phyloP scores from a whole-genome alignment of 192 early-diverging fungal genomes.

The Coemansia sp. region DNA sequence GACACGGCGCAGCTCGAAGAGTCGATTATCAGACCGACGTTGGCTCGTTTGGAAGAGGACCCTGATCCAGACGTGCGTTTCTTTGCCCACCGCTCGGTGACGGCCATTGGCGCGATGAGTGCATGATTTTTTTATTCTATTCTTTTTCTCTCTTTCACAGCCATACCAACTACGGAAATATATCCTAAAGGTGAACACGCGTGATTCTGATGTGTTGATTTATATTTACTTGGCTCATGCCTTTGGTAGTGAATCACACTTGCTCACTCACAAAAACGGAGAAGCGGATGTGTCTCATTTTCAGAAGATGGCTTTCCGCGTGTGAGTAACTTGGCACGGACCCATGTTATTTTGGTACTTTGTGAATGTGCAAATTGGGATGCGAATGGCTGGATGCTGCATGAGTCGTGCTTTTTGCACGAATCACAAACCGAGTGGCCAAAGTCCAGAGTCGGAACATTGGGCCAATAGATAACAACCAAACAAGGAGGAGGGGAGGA shows the following conservation, averaged over 20 bases:
- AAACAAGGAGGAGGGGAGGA: background rate
- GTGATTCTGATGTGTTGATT: too few species aligned
- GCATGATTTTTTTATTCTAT: constrained; percentile 1
- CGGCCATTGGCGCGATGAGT: background rate
- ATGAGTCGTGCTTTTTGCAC: background rate
- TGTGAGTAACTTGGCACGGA: background rate
- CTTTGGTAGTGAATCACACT: too few species aligned
- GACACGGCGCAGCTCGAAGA: constrained; percentile 63
- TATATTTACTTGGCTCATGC: too few species aligned
- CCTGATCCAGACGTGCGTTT: constrained; percentile 91
- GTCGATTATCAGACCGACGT: constrained; percentile 75
- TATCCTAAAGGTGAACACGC: too few species aligned
- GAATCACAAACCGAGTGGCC: background rate
- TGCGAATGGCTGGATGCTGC: background rate
- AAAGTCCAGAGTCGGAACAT: constrained; percentile 2
- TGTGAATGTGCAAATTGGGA: background rate
- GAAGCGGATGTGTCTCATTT: too few species aligned
- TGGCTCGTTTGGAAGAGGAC: constrained; percentile 85
- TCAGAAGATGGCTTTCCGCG: too few species aligned
- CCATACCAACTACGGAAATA: too few species aligned
- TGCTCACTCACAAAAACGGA: too few species aligned
- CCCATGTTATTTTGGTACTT: background rate
- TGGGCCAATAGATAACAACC: constrained; percentile 7
- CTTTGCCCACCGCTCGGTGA: constrained; percentile 79
- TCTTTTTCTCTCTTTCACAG: background rate